Evolutionary conservation across 2,329 filamentous ascomycete genomes (phyloP), one percentile per base, ranked within the genome.

Genomic region (Paraphaeosphaeria sporulosa): DNA sequence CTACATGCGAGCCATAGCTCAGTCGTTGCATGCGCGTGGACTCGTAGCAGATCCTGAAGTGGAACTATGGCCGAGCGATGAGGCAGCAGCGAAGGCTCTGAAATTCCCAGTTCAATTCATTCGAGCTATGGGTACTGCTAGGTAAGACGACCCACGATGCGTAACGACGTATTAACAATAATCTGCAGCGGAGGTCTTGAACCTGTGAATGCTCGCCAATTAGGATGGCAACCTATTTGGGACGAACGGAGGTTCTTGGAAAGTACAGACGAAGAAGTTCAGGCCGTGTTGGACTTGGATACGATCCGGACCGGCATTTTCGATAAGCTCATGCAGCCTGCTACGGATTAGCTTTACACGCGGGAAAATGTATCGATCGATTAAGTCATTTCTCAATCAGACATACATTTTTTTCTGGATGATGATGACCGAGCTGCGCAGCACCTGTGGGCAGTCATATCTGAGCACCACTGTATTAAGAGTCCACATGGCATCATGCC

Each of bases 201-300:
- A 15, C 30, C 64, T 23, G 57, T 55, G 3, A 66, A 66, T 23
- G 21, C 59, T 19, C 51, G 46, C 57, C 13, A 27, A 19, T 32
- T 64, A 30, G 64, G 62, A 12, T 66, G 64, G 62, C 38, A 61
- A 40, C 64, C 64, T 17, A 44, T 59, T 36, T 66, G 64, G 64
- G 55, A 64, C 43, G 51, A 61, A 47, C 13, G 63, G 47, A 53
- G n/a, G 48, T 64, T 59, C 36, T 27, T 66, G 54, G 49, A 46
- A 17, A 44, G 23, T 19, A 52, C 62, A 23, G 64, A 64, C 34
- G 55, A 62, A 23, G 62, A 66, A 25, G 55, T 66, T 8, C 25
- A 60, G 27, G 62, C 49, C 0, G 49, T 61, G 12, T 34, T 60
- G 38, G 62, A 64, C 1, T 27, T 64, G 42, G 60, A 62, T 42